These are phyloP conservation scores for Podaxis sp. DNA, from an alignment of 768 basidiomycete genomes.

Conservation along the genomic window DNA sequence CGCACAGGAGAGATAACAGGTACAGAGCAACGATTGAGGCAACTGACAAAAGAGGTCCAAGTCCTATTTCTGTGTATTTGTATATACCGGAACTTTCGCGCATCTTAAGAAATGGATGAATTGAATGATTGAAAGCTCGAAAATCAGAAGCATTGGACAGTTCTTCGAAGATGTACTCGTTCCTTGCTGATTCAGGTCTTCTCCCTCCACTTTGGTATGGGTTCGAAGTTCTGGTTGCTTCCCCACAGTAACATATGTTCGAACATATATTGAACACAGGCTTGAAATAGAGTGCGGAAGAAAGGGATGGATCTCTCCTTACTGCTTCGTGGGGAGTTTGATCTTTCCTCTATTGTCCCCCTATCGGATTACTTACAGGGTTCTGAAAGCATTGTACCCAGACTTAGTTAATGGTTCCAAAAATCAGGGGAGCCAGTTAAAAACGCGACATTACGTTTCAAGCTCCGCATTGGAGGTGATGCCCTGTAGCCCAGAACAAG, in stretches of 20 bases:
- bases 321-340: background rate
- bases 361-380: background rate
- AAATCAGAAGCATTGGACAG: slow-evolving; percentile 14
- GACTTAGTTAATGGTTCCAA: background rate
- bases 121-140: slow-evolving; percentile 8
- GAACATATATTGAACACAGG: background rate
- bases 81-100: slow-evolving; percentile 1
- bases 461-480: slow-evolving; percentile 7
- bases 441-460: slow-evolving; percentile 8
- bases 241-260: background rate
- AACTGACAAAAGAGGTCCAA: background rate
- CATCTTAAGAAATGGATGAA: background rate
- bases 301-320: background rate
- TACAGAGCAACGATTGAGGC: background rate
- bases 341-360: background rate
- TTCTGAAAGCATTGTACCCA: background rate
- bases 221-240: background rate
- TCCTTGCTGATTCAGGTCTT: slow-evolving; percentile 9
- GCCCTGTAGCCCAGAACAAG: background rate
- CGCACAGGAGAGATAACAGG: background rate
- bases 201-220: background rate
- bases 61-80: background rate
- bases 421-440: slow-evolving; percentile 7
- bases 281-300: background rate
- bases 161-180: slow-evolving; percentile 7